Evolutionary conservation across 352 stramenopile genomes (phyloP).

Genomic region (Phytophthora nicotianae): DNA sequence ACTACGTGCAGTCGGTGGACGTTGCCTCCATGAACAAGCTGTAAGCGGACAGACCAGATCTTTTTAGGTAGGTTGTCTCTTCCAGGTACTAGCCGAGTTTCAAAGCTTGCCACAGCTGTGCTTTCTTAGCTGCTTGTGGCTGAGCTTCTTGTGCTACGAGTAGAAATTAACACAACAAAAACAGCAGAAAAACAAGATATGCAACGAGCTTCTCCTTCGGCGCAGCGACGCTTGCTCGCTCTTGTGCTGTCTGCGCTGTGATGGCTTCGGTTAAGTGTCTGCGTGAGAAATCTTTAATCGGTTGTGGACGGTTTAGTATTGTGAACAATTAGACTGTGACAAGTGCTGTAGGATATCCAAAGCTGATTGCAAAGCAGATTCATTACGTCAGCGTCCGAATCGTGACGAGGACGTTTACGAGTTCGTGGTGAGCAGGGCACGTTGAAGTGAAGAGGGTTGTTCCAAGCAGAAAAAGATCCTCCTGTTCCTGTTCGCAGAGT

Average conservation of each 20-base stretch:
- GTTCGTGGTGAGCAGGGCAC: background rate
- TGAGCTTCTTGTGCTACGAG: slow-evolving; percentile 27
- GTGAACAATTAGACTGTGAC: background rate
- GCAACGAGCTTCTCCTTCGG: slow-evolving; percentile 7
- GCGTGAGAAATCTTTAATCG: slow-evolving; percentile 10
- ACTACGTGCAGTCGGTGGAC: slow-evolving; percentile 87
- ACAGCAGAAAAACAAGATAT: slow-evolving; percentile 29
- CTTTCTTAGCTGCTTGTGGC: slow-evolving; percentile 4
- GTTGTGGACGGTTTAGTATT: background rate
- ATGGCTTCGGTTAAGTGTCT: slow-evolving; percentile 19
- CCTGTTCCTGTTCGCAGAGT: background rate
- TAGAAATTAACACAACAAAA: slow-evolving; percentile 41
- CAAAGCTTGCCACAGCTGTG: slow-evolving; percentile 14
- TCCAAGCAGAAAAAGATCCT: background rate
- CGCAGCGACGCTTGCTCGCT: slow-evolving; percentile 14
- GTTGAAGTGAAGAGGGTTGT: slow-evolving; percentile 7
- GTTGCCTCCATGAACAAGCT: slow-evolving; percentile 90
- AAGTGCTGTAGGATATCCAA: background rate
- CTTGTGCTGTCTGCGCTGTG: slow-evolving; percentile 16
- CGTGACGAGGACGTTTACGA: background rate
- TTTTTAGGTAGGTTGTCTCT: slow-evolving; percentile 32
- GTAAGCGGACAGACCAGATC: slow-evolving; percentile 44
- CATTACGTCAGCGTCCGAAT: background rate
- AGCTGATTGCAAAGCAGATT: slow-evolving; percentile 1
- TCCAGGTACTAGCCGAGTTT: slow-evolving; percentile 15